Percentiles rank a stretch among this genome's conserved stretches.
Conservation (phyloP, 2,329 filamentous ascomycete species). For the Rhinocladiella similis region DNA sequence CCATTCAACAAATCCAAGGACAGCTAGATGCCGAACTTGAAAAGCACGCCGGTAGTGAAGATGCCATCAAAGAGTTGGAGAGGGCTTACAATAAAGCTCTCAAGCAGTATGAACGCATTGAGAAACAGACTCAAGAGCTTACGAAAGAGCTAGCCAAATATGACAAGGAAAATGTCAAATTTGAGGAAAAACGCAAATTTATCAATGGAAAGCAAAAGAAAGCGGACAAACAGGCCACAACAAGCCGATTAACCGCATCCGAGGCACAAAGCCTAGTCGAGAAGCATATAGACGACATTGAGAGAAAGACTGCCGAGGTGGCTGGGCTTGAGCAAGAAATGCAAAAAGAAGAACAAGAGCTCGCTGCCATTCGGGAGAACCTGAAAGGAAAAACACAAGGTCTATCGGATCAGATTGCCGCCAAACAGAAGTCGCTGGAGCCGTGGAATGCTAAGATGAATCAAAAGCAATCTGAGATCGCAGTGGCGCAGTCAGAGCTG, state of each 20-base stretch:
- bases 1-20: slow-evolving; percentile 84
- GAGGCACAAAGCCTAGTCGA: slow-evolving; percentile 78
- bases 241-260: slow-evolving; percentile 70
- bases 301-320: slow-evolving; percentile 73
- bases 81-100: slow-evolving; percentile 78
- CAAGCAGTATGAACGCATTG: slow-evolving; percentile 79
- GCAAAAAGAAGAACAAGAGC: slow-evolving; percentile 75
- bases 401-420: slow-evolving; percentile 87
- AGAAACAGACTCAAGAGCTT: slow-evolving; percentile 76
- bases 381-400: slow-evolving; percentile 95
- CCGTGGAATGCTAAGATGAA: slow-evolving; percentile 98
- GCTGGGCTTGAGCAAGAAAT: slow-evolving; percentile 73
- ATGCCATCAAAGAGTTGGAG: slow-evolving; percentile 85
- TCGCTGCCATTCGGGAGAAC: slow-evolving; percentile 77
- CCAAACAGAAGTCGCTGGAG: slow-evolving; percentile 90
- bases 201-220: slow-evolving; percentile 89
- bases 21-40: slow-evolving; percentile 84
- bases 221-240: slow-evolving; percentile 80
- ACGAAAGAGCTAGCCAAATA: slow-evolving; percentile 87
- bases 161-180: slow-evolving; percentile 95
- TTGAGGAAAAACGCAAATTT: slow-evolving; percentile 97
- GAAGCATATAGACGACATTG: slow-evolving; percentile 75
- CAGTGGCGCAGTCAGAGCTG: slow-evolving; percentile 91
- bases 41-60: slow-evolving; percentile 86
- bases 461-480: slow-evolving; percentile 89